A percentile compares a stretch with the other conserved stretches of the same genome.
These are phyloP conservation scores for Kalaharituber pfeilii DNA, from an alignment of 2,329 filamentous ascomycete genomes.

Conservation along the genomic window DNA sequence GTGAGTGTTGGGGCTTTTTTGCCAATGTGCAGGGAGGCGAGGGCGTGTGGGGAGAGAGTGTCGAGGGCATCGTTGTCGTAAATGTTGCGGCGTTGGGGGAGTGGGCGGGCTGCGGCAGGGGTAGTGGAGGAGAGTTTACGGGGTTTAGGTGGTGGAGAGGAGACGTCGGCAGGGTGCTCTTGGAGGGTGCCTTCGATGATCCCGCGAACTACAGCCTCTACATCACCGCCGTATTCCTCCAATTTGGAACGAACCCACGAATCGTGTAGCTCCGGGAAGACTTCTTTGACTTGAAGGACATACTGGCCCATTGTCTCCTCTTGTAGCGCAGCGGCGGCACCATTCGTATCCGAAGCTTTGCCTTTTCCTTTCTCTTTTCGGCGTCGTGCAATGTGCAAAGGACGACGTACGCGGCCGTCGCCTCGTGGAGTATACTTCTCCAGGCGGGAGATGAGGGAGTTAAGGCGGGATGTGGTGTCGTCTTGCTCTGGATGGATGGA, in stretches of 20 bases:
- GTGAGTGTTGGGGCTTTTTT: constrained; percentile 43
- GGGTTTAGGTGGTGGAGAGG: constrained; percentile 23
- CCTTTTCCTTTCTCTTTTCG: not conserved
- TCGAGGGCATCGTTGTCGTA: constrained; percentile 72
- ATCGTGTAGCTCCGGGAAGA: constrained; percentile 5
- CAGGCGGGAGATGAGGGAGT: not conserved
- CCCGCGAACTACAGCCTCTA: constrained; percentile 12
- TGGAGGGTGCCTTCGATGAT: constrained; percentile 12
- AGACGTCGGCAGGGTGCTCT: constrained; percentile 16
- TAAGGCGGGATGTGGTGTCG: not conserved
- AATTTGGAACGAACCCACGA: constrained; percentile 2
- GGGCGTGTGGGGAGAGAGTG: constrained; percentile 44
- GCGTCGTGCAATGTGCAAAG: not conserved
- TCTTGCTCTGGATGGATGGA: not conserved
- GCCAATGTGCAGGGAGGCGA: constrained; percentile 57
- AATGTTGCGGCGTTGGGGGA: constrained; percentile 49
- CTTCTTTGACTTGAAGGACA: constrained; percentile 9
- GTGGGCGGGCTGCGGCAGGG: constrained; percentile 23
- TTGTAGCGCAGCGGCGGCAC: not conserved
- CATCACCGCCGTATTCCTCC: constrained; percentile 6
- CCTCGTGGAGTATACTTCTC: not conserved
- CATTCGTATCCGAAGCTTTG: not conserved
- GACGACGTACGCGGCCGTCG: not conserved
- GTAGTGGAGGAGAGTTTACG: constrained; percentile 23
- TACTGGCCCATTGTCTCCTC: not conserved